Conservation (phyloP, 306 rosid genomes). For the Rubus parviflorus region DNA sequence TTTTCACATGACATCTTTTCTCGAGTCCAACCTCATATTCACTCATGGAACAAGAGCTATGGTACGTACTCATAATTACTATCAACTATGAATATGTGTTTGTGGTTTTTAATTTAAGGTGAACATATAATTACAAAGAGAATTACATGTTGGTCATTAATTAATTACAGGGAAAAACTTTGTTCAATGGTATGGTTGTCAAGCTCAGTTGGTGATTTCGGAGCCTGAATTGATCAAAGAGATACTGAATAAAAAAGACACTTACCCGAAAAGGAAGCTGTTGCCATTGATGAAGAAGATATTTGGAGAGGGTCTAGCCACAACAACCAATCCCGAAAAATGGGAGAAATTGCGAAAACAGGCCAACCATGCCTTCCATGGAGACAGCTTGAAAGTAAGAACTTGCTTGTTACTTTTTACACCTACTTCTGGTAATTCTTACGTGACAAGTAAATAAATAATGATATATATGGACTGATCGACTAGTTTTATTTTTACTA, state of each 20-base stretch:
- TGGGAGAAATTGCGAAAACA: constrained; percentile 38
- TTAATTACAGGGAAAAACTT: constrained; percentile 28
- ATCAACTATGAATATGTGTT: neutral
- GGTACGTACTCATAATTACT: neutral
- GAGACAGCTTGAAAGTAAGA: constrained; percentile 36
- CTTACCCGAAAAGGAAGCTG: neutral
- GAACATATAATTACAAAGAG: neutral
- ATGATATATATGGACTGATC: neutral
- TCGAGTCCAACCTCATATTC: constrained; percentile 19
- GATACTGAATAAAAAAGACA: constrained; percentile 23
- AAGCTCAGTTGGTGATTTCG: constrained; percentile 28
- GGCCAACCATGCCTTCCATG: constrained; percentile 38
- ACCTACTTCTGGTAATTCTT: neutral
- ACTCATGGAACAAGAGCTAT: constrained; percentile 14
- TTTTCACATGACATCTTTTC: constrained; percentile 9
- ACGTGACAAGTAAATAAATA: neutral
- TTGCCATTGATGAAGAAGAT: neutral
- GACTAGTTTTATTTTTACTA: neutral
- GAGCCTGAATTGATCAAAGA: constrained; percentile 36
- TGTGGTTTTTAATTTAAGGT: neutral
- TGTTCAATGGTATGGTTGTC: constrained; percentile 34
- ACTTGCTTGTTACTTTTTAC: neutral
- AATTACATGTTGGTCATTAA: neutral
- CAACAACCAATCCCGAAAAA: constrained; percentile 25
- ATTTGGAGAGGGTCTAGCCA: constrained; percentile 28